A percentile compares a stretch with the other conserved stretches of the same genome.
phyloP scores from a whole-genome alignment of 129 eudicot genomes.

The Deinandra increscens region DNA sequence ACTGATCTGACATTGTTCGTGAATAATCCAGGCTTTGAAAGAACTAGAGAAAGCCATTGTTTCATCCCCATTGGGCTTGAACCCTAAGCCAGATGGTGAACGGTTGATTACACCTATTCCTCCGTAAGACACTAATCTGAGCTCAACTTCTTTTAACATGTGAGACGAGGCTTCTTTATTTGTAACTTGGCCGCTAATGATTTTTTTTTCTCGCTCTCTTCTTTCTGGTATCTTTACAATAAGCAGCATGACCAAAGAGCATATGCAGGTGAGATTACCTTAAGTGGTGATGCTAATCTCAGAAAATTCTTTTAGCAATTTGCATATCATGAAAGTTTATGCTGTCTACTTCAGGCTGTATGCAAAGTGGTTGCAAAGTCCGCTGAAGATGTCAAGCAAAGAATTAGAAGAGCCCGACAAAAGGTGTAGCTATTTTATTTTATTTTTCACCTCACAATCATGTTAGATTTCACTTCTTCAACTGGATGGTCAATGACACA shows the following conservation, averaged over 20 bases:
- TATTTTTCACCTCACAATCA: background rate
- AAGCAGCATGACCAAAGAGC: slow-evolving; percentile 87
- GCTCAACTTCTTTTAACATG: background rate
- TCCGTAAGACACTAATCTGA: slow-evolving; percentile 59
- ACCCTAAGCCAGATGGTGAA: slow-evolving; percentile 70
- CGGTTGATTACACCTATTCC: slow-evolving; percentile 74
- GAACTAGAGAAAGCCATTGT: slow-evolving; percentile 89
- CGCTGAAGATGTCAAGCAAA: slow-evolving; percentile 86
- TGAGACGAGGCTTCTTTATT: background rate
- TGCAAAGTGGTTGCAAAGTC: slow-evolving; percentile 88
- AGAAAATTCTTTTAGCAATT: slow-evolving; percentile 6
- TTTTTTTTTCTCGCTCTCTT: background rate
- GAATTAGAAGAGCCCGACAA: slow-evolving; percentile 91
- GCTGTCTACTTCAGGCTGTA: slow-evolving; percentile 56
- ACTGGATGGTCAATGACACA: background rate
- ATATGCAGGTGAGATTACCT: slow-evolving; percentile 59
- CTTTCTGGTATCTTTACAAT: slow-evolving; percentile 24
- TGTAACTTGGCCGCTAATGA: slow-evolving; percentile 25
- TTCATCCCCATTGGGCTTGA: slow-evolving; percentile 88
- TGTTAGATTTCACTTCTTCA: slow-evolving; percentile 11
- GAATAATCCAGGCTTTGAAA: slow-evolving; percentile 59
- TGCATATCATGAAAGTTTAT: slow-evolving; percentile 1
- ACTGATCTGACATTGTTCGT: slow-evolving; percentile 6
- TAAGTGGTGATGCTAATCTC: slow-evolving; percentile 2
- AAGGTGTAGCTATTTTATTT: slow-evolving; percentile 48